Percentiles rank a stretch among this genome's conserved stretches.
Conservation (phyloP, 2,329 filamentous ascomycete genomes). For the Aspergillus fumigatus region DNA sequence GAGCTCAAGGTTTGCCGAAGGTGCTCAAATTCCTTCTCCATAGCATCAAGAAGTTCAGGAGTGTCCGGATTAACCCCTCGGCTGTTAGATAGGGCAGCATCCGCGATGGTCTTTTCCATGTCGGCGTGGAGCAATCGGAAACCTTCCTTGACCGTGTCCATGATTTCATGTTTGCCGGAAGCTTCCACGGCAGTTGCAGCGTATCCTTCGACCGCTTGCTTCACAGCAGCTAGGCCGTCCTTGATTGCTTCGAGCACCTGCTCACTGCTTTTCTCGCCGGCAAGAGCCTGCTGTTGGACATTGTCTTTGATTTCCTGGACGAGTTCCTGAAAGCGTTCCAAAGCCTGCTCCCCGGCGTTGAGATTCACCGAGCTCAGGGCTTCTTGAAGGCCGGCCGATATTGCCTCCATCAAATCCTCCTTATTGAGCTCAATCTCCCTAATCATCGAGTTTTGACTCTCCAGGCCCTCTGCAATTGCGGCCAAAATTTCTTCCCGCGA, state of each 20-base stretch:
- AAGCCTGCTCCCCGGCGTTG: conserved; percentile 54
- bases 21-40: conserved; percentile 77
- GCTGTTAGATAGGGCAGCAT: conserved; percentile 32
- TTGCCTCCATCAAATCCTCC: conserved; percentile 55
- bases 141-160: conserved; percentile 62
- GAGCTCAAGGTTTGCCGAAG: conserved; percentile 73
- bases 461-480: conserved; percentile 57
- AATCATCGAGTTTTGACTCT: conserved; percentile 40
- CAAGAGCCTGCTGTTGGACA: conserved; percentile 74
- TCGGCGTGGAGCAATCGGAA: conserved; percentile 59
- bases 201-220: conserved; percentile 74
- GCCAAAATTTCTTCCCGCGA: conserved; percentile 54
- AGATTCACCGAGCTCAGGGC: conserved; percentile 48
- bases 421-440: conserved; percentile 58
- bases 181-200: conserved; percentile 67
- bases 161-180: conserved; percentile 70
- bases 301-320: conserved; percentile 59
- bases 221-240: conserved; percentile 77
- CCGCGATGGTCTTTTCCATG: conserved; percentile 49
- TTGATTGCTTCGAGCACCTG: conserved; percentile 84
- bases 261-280: conserved; percentile 76
- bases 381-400: conserved; percentile 54
- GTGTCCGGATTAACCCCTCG: conserved; percentile 51
- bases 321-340: conserved; percentile 55
- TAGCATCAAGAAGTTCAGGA: conserved; percentile 64